These are phyloP conservation scores for Colletotrichum scovillei DNA, from an alignment of 2,329 filamentous ascomycete genomes.

Conservation along the genomic window DNA sequence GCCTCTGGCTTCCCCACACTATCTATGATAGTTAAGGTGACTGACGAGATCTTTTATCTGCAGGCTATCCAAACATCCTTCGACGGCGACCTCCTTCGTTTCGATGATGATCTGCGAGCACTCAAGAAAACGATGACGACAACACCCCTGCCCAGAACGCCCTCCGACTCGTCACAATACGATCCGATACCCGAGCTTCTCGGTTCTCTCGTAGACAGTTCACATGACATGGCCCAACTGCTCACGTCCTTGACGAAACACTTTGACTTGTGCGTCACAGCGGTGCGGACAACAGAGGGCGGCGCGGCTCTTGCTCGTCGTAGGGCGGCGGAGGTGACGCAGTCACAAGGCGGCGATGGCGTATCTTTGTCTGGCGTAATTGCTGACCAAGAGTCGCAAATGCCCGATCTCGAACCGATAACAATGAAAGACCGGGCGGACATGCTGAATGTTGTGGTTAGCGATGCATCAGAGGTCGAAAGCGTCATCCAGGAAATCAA, in stretches of 20 bases:
- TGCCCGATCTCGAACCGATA: conserved; percentile 72
- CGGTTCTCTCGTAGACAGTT: conserved; percentile 76
- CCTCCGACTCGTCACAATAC: conserved; percentile 49
- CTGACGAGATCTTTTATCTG: conserved; percentile 18
- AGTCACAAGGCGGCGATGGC: conserved; percentile 56
- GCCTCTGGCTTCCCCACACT: neutral
- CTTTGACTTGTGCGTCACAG: conserved; percentile 93
- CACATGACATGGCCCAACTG: conserved; percentile 83
- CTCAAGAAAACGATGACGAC: conserved; percentile 69
- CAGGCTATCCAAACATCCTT: conserved; percentile 77
- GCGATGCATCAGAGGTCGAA: conserved; percentile 76
- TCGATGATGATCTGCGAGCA: conserved; percentile 78
- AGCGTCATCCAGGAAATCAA: conserved; percentile 77
- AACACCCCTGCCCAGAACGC: conserved; percentile 46
- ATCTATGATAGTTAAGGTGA: neutral
- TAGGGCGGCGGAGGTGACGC: conserved; percentile 73
- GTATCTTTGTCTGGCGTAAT: conserved; percentile 77
- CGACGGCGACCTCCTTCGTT: conserved; percentile 78
- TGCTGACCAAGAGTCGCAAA: conserved; percentile 64
- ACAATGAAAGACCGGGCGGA: conserved; percentile 81
- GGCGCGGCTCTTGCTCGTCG: conserved; percentile 76
- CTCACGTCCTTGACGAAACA: conserved; percentile 85
- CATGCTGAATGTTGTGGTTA: conserved; percentile 83
- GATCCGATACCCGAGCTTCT: conserved; percentile 64
- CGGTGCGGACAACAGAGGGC: conserved; percentile 89